Base-by-base conservation (phyloP, 371 early-diverging fungal genomes). In the Sporodiniella umbellata region DNA sequence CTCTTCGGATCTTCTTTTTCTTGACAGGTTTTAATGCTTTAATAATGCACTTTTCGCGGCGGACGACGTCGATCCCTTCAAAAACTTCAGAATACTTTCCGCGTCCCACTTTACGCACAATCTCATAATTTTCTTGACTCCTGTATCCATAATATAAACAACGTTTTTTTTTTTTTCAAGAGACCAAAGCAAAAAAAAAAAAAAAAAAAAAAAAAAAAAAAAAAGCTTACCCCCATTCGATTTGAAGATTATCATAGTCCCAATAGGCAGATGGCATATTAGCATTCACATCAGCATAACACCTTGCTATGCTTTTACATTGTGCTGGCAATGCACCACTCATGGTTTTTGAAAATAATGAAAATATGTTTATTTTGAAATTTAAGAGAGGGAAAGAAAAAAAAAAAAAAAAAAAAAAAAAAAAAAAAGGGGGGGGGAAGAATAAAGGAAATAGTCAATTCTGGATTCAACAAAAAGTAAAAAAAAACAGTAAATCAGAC, bases 11-110 rank as follows among this genome's bases (percentile, higher is more conserved):
- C 83, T 99, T 99, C 87, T 95, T 95, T 86, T 95, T 94, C 81
- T 94, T 94, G 53, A 99, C 95, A 3, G 99, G 99, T 76, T 99
- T 99, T 55, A 99, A 81, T 10, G 98, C 98, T 79, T 99, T 99
- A 82, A 99, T 99, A 58, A 99, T 92, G 69, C 95, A 93, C 64
- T 90, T 86, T 53, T 86, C 75, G 56, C 78, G 65, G 66, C 78
- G 83, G 48, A 71, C 77, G 35, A 92, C 76, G 70, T 90, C 90
- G 68, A 92, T 78, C 14, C 99, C 99, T 75, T 96, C 94, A 79
- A 99, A 99, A 12, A 99, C 99, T 70, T 99, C 99, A 3, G 98
- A 98, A 83, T 99, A 99, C 79, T 99, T 99, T 51, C 99, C 99
- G 46, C 98, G 89, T 30, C 99, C 99, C 33, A 99, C 84, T 75